Percentiles rank a stretch among this genome's conserved stretches.
These are phyloP conservation scores for Trypanosoma brucei DNA, from an alignment of 208 protist genomes.

Conservation along the genomic window DNA sequence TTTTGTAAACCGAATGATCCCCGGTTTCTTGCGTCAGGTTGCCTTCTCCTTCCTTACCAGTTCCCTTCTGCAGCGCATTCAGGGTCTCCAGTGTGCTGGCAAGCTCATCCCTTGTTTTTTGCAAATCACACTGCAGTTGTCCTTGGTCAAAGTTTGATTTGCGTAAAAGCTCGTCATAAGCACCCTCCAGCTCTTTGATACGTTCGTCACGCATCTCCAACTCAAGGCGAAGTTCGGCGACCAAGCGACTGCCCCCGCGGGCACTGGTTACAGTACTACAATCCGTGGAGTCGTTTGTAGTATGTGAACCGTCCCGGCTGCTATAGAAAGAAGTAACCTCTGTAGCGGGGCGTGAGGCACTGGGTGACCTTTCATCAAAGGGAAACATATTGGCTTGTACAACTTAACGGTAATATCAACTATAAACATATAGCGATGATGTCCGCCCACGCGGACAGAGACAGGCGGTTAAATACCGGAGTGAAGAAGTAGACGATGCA, in stretches of 20 bases:
- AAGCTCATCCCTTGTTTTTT: constrained; percentile 2
- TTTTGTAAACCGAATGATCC: too few relatives aligned
- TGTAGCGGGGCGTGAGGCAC: constrained; percentile 20
- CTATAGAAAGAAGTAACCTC: constrained; percentile 21
- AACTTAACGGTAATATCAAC: too few relatives aligned
- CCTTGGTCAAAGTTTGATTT: constrained; percentile 34
- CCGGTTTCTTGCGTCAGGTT: too few relatives aligned
- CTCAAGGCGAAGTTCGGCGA: constrained; percentile 26
- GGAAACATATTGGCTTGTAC: constrained; percentile 12
- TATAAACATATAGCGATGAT: too few relatives aligned
- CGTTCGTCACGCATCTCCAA: constrained; percentile 40
- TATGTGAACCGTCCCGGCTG: constrained; percentile 17
- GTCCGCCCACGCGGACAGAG: too few relatives aligned
- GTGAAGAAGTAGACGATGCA: too few relatives aligned
- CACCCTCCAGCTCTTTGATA: constrained; percentile 42
- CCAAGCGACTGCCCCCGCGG: constrained; percentile 16
- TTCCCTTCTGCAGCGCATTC: not conserved
- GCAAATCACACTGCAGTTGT: constrained; percentile 18
- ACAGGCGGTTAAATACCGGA: too few relatives aligned
- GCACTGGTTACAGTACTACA: constrained; percentile 7
- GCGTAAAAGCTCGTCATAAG: constrained; percentile 31
- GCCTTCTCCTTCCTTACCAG: constrained; percentile 12
- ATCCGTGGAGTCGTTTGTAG: constrained; percentile 10
- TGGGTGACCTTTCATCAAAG: constrained; percentile 10
- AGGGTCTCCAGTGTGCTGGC: not conserved